These are phyloP conservation scores for Chlorella sp. DNA, from an alignment of 139 green algal species.

Conservation along the genomic window DNA sequence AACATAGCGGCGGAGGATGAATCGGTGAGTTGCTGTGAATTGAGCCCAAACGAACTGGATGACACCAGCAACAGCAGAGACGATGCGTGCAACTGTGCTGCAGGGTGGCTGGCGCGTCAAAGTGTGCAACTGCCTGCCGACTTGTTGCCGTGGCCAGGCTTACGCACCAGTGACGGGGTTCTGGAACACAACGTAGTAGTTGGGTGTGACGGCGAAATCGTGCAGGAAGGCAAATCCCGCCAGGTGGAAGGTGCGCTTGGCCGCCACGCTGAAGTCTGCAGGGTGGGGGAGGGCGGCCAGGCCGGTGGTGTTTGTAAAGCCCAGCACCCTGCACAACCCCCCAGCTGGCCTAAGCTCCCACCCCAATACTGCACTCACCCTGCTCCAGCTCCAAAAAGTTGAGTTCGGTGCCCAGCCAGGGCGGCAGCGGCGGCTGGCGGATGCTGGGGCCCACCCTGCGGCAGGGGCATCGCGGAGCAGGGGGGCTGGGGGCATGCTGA, in stretches of 20 bases:
- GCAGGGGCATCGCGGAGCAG: too few species aligned
- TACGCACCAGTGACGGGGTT: constrained; percentile 42
- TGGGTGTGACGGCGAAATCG: constrained; percentile 56
- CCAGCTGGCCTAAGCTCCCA: neutral
- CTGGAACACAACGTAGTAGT: constrained; percentile 53
- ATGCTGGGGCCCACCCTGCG: constrained; percentile 17
- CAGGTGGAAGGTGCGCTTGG: neutral
- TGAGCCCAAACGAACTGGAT: too few species aligned
- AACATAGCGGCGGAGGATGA: neutral
- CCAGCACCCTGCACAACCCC: neutral
- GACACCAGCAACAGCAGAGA: too few species aligned
- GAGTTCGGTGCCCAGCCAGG: constrained; percentile 36
- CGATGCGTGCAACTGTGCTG: too few species aligned
- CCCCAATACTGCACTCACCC: neutral
- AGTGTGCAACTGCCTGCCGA: too few species aligned
- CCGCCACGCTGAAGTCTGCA: constrained; percentile 13
- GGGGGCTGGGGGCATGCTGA: too few species aligned
- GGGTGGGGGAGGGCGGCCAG: neutral
- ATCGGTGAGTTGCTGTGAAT: too few species aligned
- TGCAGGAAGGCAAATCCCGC: constrained; percentile 60
- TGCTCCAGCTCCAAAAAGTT: constrained; percentile 56
- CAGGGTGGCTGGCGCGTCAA: too few species aligned
- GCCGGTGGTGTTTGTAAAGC: too few species aligned
- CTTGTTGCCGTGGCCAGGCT: too few species aligned
- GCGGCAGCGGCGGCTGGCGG: constrained; percentile 9